Base-by-base conservation (phyloP, 164 flowering plant species). In the Paratinospora sagittata region DNA sequence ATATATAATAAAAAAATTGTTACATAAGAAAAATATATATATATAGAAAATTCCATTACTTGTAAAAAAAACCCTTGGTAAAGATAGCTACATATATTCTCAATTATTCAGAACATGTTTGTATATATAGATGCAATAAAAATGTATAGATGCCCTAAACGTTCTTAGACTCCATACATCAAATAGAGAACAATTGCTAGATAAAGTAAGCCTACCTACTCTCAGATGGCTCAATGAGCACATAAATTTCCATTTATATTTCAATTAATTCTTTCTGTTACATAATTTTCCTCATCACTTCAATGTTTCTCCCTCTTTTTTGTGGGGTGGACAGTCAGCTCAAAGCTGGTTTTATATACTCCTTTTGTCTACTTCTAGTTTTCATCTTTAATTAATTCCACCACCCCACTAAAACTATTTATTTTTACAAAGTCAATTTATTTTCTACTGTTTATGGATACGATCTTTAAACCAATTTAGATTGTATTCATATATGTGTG, bases 281-380 rank as follows among this genome's bases (percentile, higher is more conserved):
- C 23, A 43, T 10, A 52, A 30, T 30, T 52, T 52, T 52, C 23
- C 14, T 52, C 58, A 52, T 52, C 19, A 52, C 34, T 30, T n/a
- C 47, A 43, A 52, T 52, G 8, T 58, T 45, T 67, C 58, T 60
- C 37, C 27, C 63, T 11, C 60, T 16, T 49, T 60, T 57, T 68
- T 62, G n/a, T n/a, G 57, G 66, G 66, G 67, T 68, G 41, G 41
- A 68, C 71, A 16, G 62, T 68, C 76, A 9, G 63, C 63, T 60
- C 63, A 60, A 21, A 21, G 47, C 12, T 67, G n/a, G 27, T 58
- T 67, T 60, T 60, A 58, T n/a, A n/a, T 70, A 23, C 67, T 57
- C 57, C 21, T 49, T 14, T 49, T 17, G 19, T 19, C 2, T 7
- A 52, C 6, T 14, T 47, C 19, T 13, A 61, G 63, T 8, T 23